phyloP scores from a whole-genome alignment of 208 protist genomes.

The Leishmania turanica region DNA sequence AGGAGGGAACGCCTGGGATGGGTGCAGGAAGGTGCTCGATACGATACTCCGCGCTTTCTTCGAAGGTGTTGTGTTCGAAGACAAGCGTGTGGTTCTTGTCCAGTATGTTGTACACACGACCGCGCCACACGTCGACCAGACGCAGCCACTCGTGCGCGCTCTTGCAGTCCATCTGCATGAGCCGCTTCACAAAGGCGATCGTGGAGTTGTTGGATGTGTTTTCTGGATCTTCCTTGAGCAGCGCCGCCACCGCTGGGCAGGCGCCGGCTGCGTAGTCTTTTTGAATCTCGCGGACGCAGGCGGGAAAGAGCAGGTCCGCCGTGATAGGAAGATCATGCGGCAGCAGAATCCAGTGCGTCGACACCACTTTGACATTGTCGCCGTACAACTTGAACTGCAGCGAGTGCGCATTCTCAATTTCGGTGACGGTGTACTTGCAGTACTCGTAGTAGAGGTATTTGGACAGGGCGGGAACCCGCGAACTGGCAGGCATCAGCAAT shows the following conservation, averaged over 20 bases:
- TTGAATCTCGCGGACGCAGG: conserved; percentile 69
- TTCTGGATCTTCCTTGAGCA: conserved; percentile 21
- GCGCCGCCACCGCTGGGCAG: conserved; percentile 9
- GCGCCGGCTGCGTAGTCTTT: conserved; percentile 31
- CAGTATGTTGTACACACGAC: conserved; percentile 85
- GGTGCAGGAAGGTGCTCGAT: conserved; percentile 76
- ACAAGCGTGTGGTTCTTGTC: conserved; percentile 64
- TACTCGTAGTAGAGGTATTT: conserved; percentile 87
- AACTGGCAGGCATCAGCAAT: conserved; percentile 71
- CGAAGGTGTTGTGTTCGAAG: conserved; percentile 81
- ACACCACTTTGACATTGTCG: conserved; percentile 67
- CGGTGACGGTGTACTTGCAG: conserved; percentile 87
- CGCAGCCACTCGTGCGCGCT: conserved; percentile 72
- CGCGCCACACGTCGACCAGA: conserved; percentile 86
- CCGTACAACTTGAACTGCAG: conserved; percentile 88
- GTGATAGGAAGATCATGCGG: conserved; percentile 68
- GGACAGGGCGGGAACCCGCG: conserved; percentile 42
- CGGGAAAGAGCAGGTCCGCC: conserved; percentile 61
- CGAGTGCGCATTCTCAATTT: conserved; percentile 83
- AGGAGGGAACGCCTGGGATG: conserved; percentile 40
- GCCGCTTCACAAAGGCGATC: conserved; percentile 32
- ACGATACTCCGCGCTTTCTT: conserved; percentile 89
- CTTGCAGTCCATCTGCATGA: conserved; percentile 42
- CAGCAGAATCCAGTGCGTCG: conserved; percentile 85
- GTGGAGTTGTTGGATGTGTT: conserved; percentile 19